These are phyloP conservation scores for Croton setiger DNA, from an alignment of 441 rosid species.

Conservation along the genomic window DNA sequence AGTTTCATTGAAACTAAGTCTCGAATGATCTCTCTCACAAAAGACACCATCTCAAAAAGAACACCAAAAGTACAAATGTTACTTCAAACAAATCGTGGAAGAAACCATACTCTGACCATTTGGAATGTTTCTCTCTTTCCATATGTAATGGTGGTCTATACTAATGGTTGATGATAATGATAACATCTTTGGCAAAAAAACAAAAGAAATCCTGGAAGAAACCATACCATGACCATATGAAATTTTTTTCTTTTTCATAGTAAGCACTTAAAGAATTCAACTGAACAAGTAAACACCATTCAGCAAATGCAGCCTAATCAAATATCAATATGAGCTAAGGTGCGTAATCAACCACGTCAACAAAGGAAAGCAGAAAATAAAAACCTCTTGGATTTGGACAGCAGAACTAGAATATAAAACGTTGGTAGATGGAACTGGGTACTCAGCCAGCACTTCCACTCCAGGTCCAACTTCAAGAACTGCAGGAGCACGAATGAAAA, in stretches of 20 bases:
- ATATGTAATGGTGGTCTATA: too few relatives aligned
- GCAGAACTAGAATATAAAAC: conserved; percentile 68
- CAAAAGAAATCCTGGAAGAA: background rate
- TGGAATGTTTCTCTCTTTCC: background rate
- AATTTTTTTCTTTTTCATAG: background rate
- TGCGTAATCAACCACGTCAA: background rate
- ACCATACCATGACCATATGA: background rate
- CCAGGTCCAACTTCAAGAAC: conserved; percentile 75
- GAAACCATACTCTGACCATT: background rate
- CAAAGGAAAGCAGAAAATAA: conserved; percentile 8
- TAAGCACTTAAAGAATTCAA: background rate
- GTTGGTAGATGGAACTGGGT: conserved; percentile 57
- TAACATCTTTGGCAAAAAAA: too few relatives aligned
- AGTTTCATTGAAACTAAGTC: background rate
- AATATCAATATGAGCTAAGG: background rate
- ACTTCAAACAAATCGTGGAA: background rate
- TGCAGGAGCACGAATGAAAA: conserved; percentile 96
- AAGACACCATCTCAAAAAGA: conserved; percentile 1
- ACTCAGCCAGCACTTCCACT: conserved; percentile 83
- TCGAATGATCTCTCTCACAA: background rate
- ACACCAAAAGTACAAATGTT: background rate
- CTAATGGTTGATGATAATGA: too few relatives aligned
- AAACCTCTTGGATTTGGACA: conserved; percentile 76
- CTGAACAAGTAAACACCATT: background rate
- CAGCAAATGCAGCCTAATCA: background rate